Percentiles rank a stretch among this genome's conserved stretches.
phyloP scores from a whole-genome alignment of 1,284 basidiomycete species.

The Cryptococcus sp. region DNA sequence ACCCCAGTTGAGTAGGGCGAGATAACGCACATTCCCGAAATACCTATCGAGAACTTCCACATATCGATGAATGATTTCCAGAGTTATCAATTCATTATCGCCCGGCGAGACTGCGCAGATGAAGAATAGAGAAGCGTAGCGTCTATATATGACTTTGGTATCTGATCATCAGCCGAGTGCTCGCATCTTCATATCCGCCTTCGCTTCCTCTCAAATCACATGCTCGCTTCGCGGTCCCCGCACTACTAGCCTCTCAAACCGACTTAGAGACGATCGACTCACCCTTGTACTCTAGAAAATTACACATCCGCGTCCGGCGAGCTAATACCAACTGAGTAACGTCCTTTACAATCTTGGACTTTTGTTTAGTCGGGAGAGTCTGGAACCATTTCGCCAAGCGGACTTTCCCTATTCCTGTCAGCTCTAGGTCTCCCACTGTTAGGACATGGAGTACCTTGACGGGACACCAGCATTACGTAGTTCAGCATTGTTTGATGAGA shows the following conservation, averaged over 20 bases:
- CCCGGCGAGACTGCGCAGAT: slow-evolving; percentile 82
- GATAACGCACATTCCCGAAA: slow-evolving; percentile 83
- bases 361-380: slow-evolving; percentile 87
- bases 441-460: slow-evolving; percentile 61
- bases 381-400: slow-evolving; percentile 98
- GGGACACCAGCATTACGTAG: slow-evolving; percentile 86
- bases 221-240: background rate
- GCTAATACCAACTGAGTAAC: slow-evolving; percentile 97
- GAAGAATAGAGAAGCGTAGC: slow-evolving; percentile 98
- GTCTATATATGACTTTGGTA: slow-evolving; percentile 92
- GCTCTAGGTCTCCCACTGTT: background rate
- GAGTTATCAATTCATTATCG: slow-evolving; percentile 88
- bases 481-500: slow-evolving; percentile 60
- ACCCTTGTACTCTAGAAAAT: slow-evolving; percentile 99
- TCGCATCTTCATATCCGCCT: background rate
- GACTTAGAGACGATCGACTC: slow-evolving; percentile 19
- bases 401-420: slow-evolving; percentile 71
- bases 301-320: slow-evolving; percentile 96
- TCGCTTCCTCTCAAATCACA: too few species aligned
- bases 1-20: background rate
- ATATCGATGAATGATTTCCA: slow-evolving; percentile 97
- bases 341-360: slow-evolving; percentile 98
- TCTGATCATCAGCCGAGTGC: slow-evolving; percentile 54
- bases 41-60: slow-evolving; percentile 99
- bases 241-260: background rate